Base-by-base conservation (phyloP, 169 alveolate species). In the Nephromyces sp. region DNA sequence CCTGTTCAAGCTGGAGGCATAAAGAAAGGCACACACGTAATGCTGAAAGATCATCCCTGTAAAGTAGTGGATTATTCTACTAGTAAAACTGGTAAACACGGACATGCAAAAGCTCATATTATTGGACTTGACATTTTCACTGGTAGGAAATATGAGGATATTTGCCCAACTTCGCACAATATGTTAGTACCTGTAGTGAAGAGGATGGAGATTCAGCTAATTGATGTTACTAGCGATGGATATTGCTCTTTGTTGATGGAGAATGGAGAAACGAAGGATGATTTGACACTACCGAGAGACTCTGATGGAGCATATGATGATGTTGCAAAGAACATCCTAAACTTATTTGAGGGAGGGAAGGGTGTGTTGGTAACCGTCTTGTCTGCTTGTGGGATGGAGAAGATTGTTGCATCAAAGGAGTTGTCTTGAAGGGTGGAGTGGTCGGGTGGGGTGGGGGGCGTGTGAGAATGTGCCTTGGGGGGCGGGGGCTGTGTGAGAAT, bases 21-120 rank as follows among this genome's bases (percentile, higher is more conserved):
- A 73, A 94, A 94, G 86, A 95, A 94, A 81, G 93, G 93, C 79
- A 97, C 96, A n/a, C 91, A 92, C 83, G 95, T 91, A 52, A 93
- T 97, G 97, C 83, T 97, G 84, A 95, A 94, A 83, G 99, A 97
- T 33, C 92, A 93, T 33, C 80, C 88, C 32, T 95, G 99, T 92
- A 95, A 93, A 86, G 98, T 95, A 29, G 77, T 53, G 21, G 79
- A 72, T 15, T 62, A 33, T 15, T 62, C 72, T 22, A 63, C 69
- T 6, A 92, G 98, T 63, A 97, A 97, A 87, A 93, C 98, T 4
- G 99, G 99, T 52, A 97, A 97, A 89, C 99, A 95, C 90, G 99
- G 99, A 35, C 97, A 95, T 87, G 99, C 99, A 64, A 97, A 97
- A 87, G 98, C 99, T 22, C 93, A 92, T 90, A 92, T 97, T 78